These are phyloP conservation scores for Nyctanthes arbortristis DNA, from an alignment of 257 asterid genomes.

Conservation along the genomic window DNA sequence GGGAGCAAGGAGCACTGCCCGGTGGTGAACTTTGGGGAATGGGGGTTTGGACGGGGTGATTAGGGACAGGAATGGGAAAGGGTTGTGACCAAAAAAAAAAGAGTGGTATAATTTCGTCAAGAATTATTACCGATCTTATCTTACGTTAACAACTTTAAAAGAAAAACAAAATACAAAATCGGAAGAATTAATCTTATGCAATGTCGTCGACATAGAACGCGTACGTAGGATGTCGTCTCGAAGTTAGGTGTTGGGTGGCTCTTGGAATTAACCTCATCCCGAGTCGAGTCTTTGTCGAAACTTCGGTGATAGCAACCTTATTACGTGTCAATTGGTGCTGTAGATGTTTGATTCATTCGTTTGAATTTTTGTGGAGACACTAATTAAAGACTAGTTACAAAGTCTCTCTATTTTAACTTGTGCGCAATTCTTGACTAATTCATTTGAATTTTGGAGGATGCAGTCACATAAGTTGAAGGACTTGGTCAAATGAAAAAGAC, in stretches of 20 bases:
- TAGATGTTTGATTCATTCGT: constrained; percentile 19
- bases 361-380: neutral
- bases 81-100: too few relatives aligned
- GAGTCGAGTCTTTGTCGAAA: constrained; percentile 9
- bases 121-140: too few relatives aligned
- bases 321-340: neutral
- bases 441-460: neutral
- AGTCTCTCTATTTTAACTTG: neutral
- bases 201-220: too few relatives aligned
- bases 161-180: too few relatives aligned
- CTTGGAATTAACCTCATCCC: constrained; percentile 1
- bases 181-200: neutral
- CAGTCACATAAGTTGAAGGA: neutral
- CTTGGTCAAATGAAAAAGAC: constrained; percentile 30
- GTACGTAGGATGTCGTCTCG: too few relatives aligned
- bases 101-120: too few relatives aligned
- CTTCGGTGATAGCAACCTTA: neutral
- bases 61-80: too few relatives aligned
- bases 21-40: too few relatives aligned
- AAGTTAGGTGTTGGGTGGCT: constrained; percentile 17
- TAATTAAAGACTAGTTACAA: neutral
- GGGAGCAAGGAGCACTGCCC: too few relatives aligned
- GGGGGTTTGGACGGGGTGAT: too few relatives aligned
- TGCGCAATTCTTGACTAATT: constrained; percentile 38
- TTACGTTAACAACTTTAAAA: too few relatives aligned